phyloP scores from a whole-genome alignment of 352 stramenopile genomes.

The Lagenidium sp. region DNA sequence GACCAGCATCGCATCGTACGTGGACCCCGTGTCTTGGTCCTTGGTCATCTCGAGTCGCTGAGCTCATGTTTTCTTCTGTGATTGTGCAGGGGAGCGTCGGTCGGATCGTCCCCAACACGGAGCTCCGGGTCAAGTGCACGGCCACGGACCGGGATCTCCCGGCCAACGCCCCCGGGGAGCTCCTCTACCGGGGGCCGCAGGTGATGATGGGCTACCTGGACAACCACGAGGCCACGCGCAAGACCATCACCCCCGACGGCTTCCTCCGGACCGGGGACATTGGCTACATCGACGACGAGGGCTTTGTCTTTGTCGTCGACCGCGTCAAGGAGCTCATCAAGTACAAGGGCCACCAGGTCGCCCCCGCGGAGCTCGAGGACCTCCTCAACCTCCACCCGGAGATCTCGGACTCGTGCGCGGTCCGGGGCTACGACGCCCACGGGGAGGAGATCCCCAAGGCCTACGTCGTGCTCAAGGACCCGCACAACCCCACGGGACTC shows the following conservation, averaged over 20 bases:
- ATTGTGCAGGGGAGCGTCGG: conserved; percentile 14
- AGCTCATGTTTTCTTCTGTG: too few relatives aligned
- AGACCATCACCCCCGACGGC: conserved; percentile 67
- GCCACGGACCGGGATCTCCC: conserved; percentile 21
- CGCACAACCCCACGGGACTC: conserved; percentile 14
- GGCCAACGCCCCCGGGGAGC: conserved; percentile 37
- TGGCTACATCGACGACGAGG: conserved; percentile 88
- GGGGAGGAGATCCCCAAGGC: conserved; percentile 87
- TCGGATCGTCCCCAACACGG: conserved; percentile 26
- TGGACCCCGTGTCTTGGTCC: too few relatives aligned
- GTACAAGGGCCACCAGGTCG: conserved; percentile 90
- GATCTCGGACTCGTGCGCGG: conserved; percentile 32
- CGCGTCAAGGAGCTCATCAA: conserved; percentile 94
- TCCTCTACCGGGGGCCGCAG: conserved; percentile 45
- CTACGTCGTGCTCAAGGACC: conserved; percentile 78
- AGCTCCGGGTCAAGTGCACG: conserved; percentile 29
- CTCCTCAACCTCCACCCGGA: conserved; percentile 74
- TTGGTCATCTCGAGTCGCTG: too few relatives aligned
- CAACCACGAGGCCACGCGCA: conserved; percentile 73
- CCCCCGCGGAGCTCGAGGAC: conserved; percentile 91
- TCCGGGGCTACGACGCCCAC: conserved; percentile 35
- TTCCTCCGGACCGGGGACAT: conserved; percentile 90
- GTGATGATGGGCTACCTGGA: conserved; percentile 73
- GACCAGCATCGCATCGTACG: too few relatives aligned
- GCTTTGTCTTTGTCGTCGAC: conserved; percentile 90